phyloP scores from a whole-genome alignment of 2,329 filamentous ascomycete genomes.

The Verticillium klebahnii region DNA sequence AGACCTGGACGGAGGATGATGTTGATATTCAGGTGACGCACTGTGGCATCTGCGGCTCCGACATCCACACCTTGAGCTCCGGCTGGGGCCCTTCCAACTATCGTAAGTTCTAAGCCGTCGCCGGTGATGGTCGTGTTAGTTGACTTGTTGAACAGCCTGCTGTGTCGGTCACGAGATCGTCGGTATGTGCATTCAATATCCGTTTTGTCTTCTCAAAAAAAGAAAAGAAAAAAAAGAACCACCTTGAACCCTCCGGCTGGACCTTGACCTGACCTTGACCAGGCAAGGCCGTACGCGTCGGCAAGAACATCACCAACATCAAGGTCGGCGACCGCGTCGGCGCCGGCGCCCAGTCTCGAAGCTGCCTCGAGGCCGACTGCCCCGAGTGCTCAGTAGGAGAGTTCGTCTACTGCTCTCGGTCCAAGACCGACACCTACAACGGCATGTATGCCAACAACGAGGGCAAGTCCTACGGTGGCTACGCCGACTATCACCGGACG shows the following conservation, averaged over 20 bases:
- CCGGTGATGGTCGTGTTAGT: too few species aligned
- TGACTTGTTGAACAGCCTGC: neutral
- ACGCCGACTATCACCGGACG: conserved; percentile 47
- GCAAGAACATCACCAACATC: conserved; percentile 58
- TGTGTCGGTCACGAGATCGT: conserved; percentile 50
- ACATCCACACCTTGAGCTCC: conserved; percentile 53
- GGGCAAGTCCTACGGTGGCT: conserved; percentile 58
- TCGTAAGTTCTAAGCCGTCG: neutral
- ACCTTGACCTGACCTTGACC: neutral
- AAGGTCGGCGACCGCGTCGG: conserved; percentile 61
- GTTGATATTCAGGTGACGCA: conserved; percentile 62
- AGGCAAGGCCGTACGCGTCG: conserved; percentile 56
- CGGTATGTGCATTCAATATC: conserved; percentile 32
- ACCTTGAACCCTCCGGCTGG: too few species aligned
- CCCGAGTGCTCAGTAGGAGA: conserved; percentile 61
- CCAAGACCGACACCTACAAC: conserved; percentile 57
- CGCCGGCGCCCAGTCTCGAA: conserved; percentile 63
- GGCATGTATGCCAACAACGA: conserved; percentile 49
- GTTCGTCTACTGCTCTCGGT: conserved; percentile 58
- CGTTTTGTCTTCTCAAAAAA: too few species aligned
- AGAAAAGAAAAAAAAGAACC: too few species aligned
- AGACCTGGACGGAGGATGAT: conserved; percentile 60
- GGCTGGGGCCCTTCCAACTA: conserved; percentile 35
- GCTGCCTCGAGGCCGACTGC: conserved; percentile 53
- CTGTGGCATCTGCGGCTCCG: conserved; percentile 62